Percentiles rank a stretch among this genome's conserved stretches.
phyloP scores from a whole-genome alignment of 1,284 basidiomycete genomes.

The Fomitopsis schrenkii region DNA sequence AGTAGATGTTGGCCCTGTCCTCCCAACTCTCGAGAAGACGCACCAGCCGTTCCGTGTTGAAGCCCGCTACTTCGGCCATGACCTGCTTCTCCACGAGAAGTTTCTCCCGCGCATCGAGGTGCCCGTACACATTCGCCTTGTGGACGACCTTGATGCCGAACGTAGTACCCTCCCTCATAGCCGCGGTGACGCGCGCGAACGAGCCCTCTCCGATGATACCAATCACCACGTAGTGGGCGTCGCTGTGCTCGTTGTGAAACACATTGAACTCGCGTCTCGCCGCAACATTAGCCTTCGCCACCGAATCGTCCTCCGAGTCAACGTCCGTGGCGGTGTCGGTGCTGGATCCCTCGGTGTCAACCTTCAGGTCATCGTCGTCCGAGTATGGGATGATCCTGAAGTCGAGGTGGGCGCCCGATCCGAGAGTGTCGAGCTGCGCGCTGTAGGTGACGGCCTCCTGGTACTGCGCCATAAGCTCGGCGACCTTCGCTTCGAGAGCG shows the following conservation, averaged over 20 bases:
- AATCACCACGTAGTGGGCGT: not conserved
- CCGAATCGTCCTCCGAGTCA: no score
- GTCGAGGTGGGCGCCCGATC: no score
- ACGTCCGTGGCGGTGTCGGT: no score
- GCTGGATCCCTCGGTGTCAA: no score
- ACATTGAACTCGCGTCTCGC: not conserved
- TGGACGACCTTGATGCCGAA: conserved; percentile 18
- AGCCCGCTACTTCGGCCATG: not conserved
- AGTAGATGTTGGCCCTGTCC: conserved; percentile 14
- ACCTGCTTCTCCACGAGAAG: conserved; percentile 11
- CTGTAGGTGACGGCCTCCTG: no score
- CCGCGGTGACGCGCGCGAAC: not conserved
- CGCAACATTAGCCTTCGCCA: not conserved
- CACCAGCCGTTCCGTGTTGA: conserved; percentile 1
- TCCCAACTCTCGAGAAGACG: conserved; percentile 10
- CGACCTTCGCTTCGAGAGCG: no score
- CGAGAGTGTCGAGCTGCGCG: no score
- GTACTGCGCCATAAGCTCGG: no score
- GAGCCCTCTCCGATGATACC: not conserved
- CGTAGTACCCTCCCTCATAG: not conserved
- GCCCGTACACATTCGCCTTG: conserved; percentile 15
- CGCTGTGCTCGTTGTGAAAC: not conserved
- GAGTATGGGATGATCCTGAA: no score
- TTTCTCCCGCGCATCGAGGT: not conserved
- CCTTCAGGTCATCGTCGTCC: no score